These are phyloP conservation scores for Pleurotus platypus DNA, from an alignment of 768 basidiomycete species.

Conservation along the genomic window DNA sequence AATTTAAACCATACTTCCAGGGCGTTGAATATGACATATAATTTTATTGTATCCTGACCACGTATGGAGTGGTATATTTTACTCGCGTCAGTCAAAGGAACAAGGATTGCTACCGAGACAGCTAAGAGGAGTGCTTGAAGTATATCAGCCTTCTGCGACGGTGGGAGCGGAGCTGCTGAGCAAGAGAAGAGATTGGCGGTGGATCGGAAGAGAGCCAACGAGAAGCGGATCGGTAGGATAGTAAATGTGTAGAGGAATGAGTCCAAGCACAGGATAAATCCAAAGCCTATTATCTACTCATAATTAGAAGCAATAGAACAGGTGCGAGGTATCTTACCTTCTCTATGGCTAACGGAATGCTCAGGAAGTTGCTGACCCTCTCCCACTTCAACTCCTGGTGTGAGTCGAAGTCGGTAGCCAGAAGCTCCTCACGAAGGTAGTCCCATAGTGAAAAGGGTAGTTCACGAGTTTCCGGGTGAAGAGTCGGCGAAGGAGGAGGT, in stretches of 20 bases:
- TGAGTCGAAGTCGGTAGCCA: slow-evolving; percentile 92
- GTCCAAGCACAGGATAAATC: slow-evolving; percentile 90
- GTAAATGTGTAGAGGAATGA: slow-evolving; percentile 98
- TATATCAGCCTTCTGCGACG: slow-evolving; percentile 91
- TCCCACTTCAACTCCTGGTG: slow-evolving; percentile 96
- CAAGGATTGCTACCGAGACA: slow-evolving; percentile 68
- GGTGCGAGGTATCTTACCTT: slow-evolving; percentile 53
- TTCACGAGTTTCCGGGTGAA: slow-evolving; percentile 17
- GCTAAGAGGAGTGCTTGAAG: slow-evolving; percentile 76
- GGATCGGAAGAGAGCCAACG: slow-evolving; percentile 59
- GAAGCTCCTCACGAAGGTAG: slow-evolving; percentile 81
- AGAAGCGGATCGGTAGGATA: slow-evolving; percentile 87
- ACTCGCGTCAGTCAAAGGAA: slow-evolving; percentile 88
- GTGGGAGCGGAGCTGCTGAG: slow-evolving; percentile 59
- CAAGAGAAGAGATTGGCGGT: slow-evolving; percentile 44
- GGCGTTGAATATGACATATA: slow-evolving; percentile 99
- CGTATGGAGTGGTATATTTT: slow-evolving; percentile 98
- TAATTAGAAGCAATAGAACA: slow-evolving; percentile 3
- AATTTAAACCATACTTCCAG: slow-evolving; percentile 69
- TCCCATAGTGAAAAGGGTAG: slow-evolving; percentile 87
- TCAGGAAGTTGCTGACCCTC: slow-evolving; percentile 92
- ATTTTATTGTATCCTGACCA: slow-evolving; percentile 96
- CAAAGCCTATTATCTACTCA: slow-evolving; percentile 82
- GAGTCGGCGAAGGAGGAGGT: slow-evolving; percentile 25
- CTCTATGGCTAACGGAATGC: slow-evolving; percentile 89